Evolutionary conservation across 495 filamentous ascomycete genomes (phyloP).

Genomic region (Annulohypoxylon bovei): DNA sequence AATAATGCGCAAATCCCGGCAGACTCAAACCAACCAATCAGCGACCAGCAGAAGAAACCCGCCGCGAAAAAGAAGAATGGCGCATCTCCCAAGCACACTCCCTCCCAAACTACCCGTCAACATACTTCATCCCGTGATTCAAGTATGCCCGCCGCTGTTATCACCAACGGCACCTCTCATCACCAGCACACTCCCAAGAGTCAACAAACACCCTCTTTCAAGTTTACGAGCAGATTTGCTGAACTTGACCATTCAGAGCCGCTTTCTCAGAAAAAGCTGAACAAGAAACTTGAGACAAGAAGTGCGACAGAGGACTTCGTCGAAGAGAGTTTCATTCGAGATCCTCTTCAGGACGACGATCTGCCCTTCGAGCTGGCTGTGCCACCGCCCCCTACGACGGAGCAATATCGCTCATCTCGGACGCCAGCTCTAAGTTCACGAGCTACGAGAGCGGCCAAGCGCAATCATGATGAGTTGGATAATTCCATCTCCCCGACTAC

Average conservation of each 20-base stretch:
- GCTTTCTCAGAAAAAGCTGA: slow-evolving; percentile 36
- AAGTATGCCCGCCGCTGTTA: slow-evolving; percentile 43
- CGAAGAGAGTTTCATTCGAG: slow-evolving; percentile 45
- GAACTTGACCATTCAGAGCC: slow-evolving; percentile 29
- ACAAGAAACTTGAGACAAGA: slow-evolving; percentile 36
- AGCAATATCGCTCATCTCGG: slow-evolving; percentile 40
- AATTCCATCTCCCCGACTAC: slow-evolving; percentile 57
- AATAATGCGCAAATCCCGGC: slow-evolving; percentile 47
- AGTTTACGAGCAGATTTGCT: slow-evolving; percentile 42
- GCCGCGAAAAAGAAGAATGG: slow-evolving; percentile 48
- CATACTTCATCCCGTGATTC: slow-evolving; percentile 40
- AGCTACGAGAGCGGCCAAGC: slow-evolving; percentile 53
- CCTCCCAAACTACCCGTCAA: slow-evolving; percentile 35
- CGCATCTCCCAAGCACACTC: slow-evolving; percentile 45
- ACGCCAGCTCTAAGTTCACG: slow-evolving; percentile 44
- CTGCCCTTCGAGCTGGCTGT: slow-evolving; percentile 31
- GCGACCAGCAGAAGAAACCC: slow-evolving; percentile 45
- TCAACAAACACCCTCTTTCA: slow-evolving; percentile 15
- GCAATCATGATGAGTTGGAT: slow-evolving; percentile 58
- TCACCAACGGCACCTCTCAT: slow-evolving; percentile 36
- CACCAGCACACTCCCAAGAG: slow-evolving; percentile 14
- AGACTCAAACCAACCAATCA: slow-evolving; percentile 47
- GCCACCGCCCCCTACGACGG: slow-evolving; percentile 37
- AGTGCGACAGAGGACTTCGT: slow-evolving; percentile 31
- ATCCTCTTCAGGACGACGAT: slow-evolving; percentile 24